Conservation (phyloP, 2,329 filamentous ascomycete genomes). For the Microthyrium microscopicum region DNA sequence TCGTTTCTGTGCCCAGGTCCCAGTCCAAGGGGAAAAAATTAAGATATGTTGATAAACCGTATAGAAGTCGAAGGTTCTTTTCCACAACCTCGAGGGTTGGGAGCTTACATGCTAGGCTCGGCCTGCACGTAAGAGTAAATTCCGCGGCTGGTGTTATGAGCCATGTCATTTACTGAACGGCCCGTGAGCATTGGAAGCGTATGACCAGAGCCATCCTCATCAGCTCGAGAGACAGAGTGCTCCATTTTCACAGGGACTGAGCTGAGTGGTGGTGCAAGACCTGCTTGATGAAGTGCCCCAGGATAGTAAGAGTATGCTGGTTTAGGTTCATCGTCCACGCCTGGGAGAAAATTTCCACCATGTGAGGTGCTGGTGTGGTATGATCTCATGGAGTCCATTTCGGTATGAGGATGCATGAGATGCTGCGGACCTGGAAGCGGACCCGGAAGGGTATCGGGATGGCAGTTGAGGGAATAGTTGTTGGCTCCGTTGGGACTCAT, state of each 20-base stretch:
- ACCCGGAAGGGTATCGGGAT: slow-evolving; percentile 15
- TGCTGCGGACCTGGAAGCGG: not conserved
- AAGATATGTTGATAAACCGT: too few relatives aligned
- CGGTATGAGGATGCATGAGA: slow-evolving; percentile 1
- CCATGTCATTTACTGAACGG: slow-evolving; percentile 1
- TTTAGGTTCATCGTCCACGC: too few relatives aligned
- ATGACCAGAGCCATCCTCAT: too few relatives aligned
- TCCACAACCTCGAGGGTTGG: too few relatives aligned
- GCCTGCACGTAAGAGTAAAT: too few relatives aligned
- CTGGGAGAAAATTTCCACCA: too few relatives aligned
- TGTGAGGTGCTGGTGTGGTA: too few relatives aligned
- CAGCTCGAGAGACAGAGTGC: too few relatives aligned
- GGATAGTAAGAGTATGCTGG: slow-evolving; percentile 25
- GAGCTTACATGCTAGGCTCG: too few relatives aligned
- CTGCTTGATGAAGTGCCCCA: slow-evolving; percentile 24
- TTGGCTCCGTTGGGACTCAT: slow-evolving; percentile 9
- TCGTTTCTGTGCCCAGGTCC: too few relatives aligned
- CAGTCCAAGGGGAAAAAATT: too few relatives aligned
- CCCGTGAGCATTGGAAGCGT: slow-evolving; percentile 4
- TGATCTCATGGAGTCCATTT: not conserved
- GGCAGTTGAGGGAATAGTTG: slow-evolving; percentile 21
- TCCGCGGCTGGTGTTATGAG: slow-evolving; percentile 2
- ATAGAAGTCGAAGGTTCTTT: too few relatives aligned
- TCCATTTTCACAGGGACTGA: slow-evolving; percentile 2
- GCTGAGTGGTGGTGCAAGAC: slow-evolving; percentile 15